A percentile compares a stretch with the other conserved stretches of the same genome.
phyloP scores from a whole-genome alignment of 2,329 filamentous ascomycete species.

The Neonectria ditissima region DNA sequence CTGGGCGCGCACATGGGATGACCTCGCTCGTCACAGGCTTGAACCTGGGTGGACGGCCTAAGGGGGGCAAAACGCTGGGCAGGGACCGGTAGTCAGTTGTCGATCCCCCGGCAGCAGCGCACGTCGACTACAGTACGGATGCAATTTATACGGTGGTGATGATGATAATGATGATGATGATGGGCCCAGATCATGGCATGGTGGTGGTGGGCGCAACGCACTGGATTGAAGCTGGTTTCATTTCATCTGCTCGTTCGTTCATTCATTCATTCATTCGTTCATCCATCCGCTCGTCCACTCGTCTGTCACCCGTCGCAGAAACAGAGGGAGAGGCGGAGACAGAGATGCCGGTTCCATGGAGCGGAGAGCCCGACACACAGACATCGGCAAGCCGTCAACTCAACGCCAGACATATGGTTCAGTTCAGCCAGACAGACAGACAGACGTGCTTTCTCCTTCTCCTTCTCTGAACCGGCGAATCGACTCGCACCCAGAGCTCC shows the following conservation, averaged over 20 bases:
- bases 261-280: not conserved
- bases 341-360: not conserved
- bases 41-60: constrained; percentile 17
- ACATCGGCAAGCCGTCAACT: constrained; percentile 1
- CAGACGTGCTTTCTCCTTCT: not conserved
- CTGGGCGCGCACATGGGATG: constrained; percentile 19
- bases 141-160: constrained; percentile 27
- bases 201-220: constrained; percentile 12
- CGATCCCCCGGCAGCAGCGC: constrained; percentile 33
- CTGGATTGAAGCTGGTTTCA: constrained; percentile 7
- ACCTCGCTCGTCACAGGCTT: constrained; percentile 25
- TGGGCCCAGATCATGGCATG: constrained; percentile 22
- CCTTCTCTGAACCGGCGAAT: constrained; percentile 8
- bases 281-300: too few species aligned
- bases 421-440: not conserved
- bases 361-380: not conserved
- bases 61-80: constrained; percentile 19
- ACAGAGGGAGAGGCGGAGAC: not conserved
- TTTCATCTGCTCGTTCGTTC: constrained; percentile 5
- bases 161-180: too few species aligned
- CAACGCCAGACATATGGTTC: constrained; percentile 17
- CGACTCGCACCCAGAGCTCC: constrained; percentile 9
- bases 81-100: constrained; percentile 31
- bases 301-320: not conserved
- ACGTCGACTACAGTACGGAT: constrained; percentile 13